Base-by-base conservation (phyloP, 2,329 filamentous ascomycete genomes). In the Colletotrichum neosansevieriae region DNA sequence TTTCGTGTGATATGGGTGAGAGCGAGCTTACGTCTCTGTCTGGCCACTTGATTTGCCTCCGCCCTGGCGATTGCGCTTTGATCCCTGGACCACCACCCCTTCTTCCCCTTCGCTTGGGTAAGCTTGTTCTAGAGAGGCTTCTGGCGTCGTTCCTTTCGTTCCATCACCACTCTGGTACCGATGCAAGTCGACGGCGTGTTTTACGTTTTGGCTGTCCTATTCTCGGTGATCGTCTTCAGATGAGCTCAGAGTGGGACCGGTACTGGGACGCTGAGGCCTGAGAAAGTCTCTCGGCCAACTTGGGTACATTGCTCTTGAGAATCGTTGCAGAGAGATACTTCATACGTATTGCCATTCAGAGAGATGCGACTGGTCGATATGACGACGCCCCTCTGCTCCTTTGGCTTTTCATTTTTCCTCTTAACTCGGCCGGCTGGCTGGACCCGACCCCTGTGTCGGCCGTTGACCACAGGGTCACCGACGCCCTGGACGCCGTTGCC, bases 71-170 rank as follows among this genome's bases (percentile, higher is more conserved):
- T 64, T 40, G 45, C 64, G 64, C 64, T 67, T 40, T 58, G 59
- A 58, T 29, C 12, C 38, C 29, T 3, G 9, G 38, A 12, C 36
- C 13, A 47, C 13, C 11, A 19, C 15, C 53, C 50, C 54, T 15
- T 38, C 38, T 59, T 36, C 42, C 13, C 24, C 17, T 61, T 53
- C 21, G n/a, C 42, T 54, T 29, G 54, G 61, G 17, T 40, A 65
- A 59, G 54, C 61, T 65, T 65, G 61, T 68, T 65, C 61, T 54
- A 56, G 61, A 64, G n/a, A 17, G 38, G 53, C 65, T 68, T 68
- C 65, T 59, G 54, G 49, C n/a, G 61, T 38, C 29, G 45, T 58
- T 64, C 60, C 29, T 53, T 51, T 58, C 21, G 54, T 65, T 68
- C 65, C 21, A 54, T 51, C 34, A 21, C 60, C 24, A 53, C 38